Evolutionary conservation across 345 rosid species (phyloP), one percentile per base, ranked within the genome.

Genomic region (Noccaea caerulescens): DNA sequence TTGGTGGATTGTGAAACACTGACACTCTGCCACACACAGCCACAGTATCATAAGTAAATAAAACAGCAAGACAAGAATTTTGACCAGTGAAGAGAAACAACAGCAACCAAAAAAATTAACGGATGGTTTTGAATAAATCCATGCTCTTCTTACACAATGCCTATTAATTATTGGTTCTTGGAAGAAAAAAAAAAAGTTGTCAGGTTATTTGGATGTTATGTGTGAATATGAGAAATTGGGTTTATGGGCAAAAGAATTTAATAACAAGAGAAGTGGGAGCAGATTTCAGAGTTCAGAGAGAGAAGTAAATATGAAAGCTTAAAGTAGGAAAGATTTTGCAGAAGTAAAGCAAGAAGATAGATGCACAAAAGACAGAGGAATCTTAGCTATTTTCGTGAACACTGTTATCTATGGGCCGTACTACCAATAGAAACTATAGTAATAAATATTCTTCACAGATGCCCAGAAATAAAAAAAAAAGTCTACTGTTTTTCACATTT

Each of bases 321-420:
- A 70, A 70, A 76, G 72, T 76, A 70, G 76, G 2, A 76, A 58
- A 64, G 66, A 69, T 64, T 23, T 57, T 68, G 16, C 73, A 44
- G 39, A 68, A 46, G 50, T n/a, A 57, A 53, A 56, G 76, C 7
- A 75, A 49, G 44, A 61, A 66, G 55, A 64, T 14, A 51, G 53
- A 62, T 66, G 9, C 67, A 78, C 1, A 64, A 62, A 63, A 65
- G 73, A 66, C 72, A 39, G 72, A 66, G 79, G 84, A 79, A 85
- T 81, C 83, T 83, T 78, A 76, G 54, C 71, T 81, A 68, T 72
- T 76, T 56, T 79, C 50, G 51, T 74, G 73, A 69, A 79, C 62
- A 81, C 71, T 62, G 80, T 71, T 77, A 79, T 63, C 77, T 72
- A 73, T 56, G 68, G 56, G 47, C 59, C 64, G 58, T 68, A 75